Evolutionary conservation across 306 rosid species (phyloP).

Genomic region (Cicer cuneatum): DNA sequence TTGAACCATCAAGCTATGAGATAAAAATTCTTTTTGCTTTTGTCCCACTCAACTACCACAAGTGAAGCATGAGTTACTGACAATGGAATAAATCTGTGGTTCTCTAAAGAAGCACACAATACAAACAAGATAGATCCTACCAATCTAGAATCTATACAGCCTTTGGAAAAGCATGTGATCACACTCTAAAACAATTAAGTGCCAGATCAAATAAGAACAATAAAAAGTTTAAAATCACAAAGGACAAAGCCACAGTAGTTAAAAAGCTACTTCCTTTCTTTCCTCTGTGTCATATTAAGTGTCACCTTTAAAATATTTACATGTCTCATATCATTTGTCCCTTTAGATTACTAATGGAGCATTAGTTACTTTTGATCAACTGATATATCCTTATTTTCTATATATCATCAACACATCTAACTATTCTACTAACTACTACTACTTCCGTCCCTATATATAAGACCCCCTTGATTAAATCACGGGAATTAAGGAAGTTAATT

Average conservation of each 20-base stretch:
- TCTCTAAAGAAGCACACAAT: constrained; percentile 45
- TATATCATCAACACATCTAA: no score
- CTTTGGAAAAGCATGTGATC: constrained; percentile 53
- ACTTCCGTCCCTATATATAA: no score
- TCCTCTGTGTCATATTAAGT: no score
- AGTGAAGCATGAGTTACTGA: constrained; percentile 47
- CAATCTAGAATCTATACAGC: constrained; percentile 49
- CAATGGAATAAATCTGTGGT: constrained; percentile 49
- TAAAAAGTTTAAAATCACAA: constrained; percentile 51
- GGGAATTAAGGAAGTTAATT: no score
- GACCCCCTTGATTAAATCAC: no score
- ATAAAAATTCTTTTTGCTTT: constrained; percentile 46
- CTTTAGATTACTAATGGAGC: no score
- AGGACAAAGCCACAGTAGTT: constrained; percentile 51
- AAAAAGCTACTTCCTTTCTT: constrained; percentile 9
- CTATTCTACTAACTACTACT: no score
- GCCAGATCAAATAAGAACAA: constrained; percentile 48
- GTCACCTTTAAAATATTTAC: no score
- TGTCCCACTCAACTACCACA: constrained; percentile 36
- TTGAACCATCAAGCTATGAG: constrained; percentile 42
- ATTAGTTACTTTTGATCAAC: no score
- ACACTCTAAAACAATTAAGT: constrained; percentile 49
- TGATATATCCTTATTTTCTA: no score
- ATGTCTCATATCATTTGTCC: no score
- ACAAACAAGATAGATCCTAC: constrained; percentile 54